These are phyloP conservation scores for Monilinia vaccinii-corymbosi DNA, from an alignment of 2,329 filamentous ascomycete genomes.

Conservation along the genomic window DNA sequence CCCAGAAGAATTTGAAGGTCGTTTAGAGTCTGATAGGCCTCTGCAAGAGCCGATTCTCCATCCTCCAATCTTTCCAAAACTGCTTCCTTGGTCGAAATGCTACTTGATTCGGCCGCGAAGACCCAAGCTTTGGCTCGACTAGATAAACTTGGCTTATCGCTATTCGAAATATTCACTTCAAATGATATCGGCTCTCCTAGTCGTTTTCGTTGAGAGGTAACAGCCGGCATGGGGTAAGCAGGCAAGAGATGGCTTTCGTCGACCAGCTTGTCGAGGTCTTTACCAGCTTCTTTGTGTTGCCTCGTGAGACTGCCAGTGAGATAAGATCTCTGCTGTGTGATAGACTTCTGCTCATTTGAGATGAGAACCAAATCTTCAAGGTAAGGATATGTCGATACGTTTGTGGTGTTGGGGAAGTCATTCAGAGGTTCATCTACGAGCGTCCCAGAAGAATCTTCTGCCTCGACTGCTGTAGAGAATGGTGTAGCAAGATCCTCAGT, in stretches of 20 bases:
- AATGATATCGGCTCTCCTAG: constrained; percentile 34
- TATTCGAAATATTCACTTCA: constrained; percentile 34
- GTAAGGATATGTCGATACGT: constrained; percentile 41
- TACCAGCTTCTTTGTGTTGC: constrained; percentile 41
- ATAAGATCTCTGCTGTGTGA: constrained; percentile 50
- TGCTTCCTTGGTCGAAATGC: constrained; percentile 47
- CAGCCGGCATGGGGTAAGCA: constrained; percentile 37
- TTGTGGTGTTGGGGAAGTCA: constrained; percentile 3
- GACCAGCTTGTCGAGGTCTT: constrained; percentile 43
- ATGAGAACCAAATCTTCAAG: constrained; percentile 44
- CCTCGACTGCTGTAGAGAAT: background rate
- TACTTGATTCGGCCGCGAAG: constrained; percentile 50
- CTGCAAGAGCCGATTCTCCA: constrained; percentile 47
- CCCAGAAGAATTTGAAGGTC: constrained; percentile 43
- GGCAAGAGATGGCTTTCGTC: constrained; percentile 55
- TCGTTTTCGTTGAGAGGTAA: constrained; percentile 16
- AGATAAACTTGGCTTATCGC: constrained; percentile 34
- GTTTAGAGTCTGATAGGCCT: constrained; percentile 40
- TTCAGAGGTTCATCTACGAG: background rate
- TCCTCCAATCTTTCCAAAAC: constrained; percentile 52
- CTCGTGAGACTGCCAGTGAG: constrained; percentile 41
- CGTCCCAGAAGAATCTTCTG: background rate
- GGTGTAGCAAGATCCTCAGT: constrained; percentile 10
- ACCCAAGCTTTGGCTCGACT: constrained; percentile 48
- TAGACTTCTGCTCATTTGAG: constrained; percentile 46